Base-by-base conservation (phyloP, 768 basidiomycete species). In the Lactifluus subvellereus region DNA sequence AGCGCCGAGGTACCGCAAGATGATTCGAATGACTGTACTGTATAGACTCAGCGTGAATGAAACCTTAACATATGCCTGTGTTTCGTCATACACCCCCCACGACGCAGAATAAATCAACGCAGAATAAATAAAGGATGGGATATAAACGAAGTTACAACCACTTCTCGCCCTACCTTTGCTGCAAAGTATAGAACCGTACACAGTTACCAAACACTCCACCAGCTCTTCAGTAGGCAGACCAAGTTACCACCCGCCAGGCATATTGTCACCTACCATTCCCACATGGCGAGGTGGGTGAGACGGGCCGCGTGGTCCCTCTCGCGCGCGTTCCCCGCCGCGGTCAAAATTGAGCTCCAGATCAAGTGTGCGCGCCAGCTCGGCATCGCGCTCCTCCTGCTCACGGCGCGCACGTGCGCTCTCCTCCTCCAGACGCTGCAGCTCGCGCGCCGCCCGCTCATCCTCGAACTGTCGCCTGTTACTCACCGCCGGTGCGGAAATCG, bases 311-410 rank as follows among this genome's bases (percentile, higher is more conserved):
- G 18, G 11, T 10, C 22, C 50, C 13, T 10, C 51, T 33, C 5
- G 51, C 20, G 60, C 55, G 51, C 33, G 13, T 1, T 18, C 18
- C 11, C 40, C 33, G 30, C 33, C 14, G 35, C 45, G 16, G 6
- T 6, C 38, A 11, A 67, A 9, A 18, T 68, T 68, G 18, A 68
- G 65, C 48, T 68, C 65, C 52, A 60, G 3, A 55, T 66, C 67
- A n/a, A 68, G 61, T 35, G 53, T 60, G 38, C 65, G 57, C 33
- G 67, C 67, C 14, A 68, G 52, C 59, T 66, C 67, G 32, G 55
- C 67, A 18, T 68, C 67, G 43, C 51, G 53, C 37, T 60, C 61
- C 48, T 68, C 67, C 52, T 68, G 67, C 52, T 68, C 67, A 6
- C 65, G 57, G 33, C 48, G 43, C 58, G 1, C 35, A 1, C 65